Evolutionary conservation across 345 rosid genomes (phyloP).

Genomic region (Aquilaria malaccensis): DNA sequence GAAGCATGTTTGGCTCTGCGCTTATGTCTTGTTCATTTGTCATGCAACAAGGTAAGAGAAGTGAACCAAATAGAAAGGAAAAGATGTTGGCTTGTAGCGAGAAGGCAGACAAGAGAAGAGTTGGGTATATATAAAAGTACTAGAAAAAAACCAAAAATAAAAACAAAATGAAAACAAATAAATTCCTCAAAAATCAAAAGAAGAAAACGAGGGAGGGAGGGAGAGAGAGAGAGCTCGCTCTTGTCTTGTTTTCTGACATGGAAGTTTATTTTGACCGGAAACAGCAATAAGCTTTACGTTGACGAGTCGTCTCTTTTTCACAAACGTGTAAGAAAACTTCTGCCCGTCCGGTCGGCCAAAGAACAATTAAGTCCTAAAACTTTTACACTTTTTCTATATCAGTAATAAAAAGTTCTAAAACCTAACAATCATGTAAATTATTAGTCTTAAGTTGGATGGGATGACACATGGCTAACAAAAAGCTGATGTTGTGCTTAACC

Average conservation of each 20-base stretch:
- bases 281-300: conserved; percentile 11
- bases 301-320: conserved; percentile 19
- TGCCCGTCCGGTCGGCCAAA: conserved; percentile 16
- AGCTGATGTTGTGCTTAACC: no score
- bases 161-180: no score
- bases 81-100: conserved; percentile 5
- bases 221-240: neutral
- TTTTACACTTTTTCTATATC: no score
- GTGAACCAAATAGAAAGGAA: neutral
- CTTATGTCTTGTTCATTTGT: neutral
- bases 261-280: conserved; percentile 18
- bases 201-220: conserved; percentile 5
- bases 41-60: conserved; percentile 1
- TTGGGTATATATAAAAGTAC: conserved; percentile 4
- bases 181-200: neutral
- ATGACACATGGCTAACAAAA: no score
- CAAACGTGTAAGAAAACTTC: conserved; percentile 20
- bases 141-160: no score
- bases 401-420: no score
- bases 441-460: no score
- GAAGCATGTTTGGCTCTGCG: conserved; percentile 11
- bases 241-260: conserved; percentile 1
- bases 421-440: no score
- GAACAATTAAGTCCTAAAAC: neutral
- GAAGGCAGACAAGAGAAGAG: conserved; percentile 12